Evolutionary conservation across 192 early-diverging fungal species (phyloP), one percentile per base, ranked within the genome.

Genomic region (Geranomyces michiganensis): DNA sequence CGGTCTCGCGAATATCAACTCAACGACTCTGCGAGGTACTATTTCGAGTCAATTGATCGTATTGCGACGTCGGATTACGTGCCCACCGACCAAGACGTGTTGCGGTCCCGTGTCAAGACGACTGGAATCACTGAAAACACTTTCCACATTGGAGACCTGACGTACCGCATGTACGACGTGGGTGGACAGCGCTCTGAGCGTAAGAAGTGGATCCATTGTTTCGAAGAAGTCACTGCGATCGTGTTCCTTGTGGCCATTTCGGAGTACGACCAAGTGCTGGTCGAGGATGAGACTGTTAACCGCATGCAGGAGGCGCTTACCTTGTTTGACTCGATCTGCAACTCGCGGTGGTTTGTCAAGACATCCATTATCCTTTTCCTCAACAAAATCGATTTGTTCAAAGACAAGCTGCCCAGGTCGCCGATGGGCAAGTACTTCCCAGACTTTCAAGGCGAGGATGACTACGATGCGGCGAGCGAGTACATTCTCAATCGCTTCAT

Each of bases 131-230:
- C 93, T 43, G 96, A 98, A 80, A 96, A 93, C 9, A 90, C 90
- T 12, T 96, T 98, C 81, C 75, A 90, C 33, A 92, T 98, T 70
- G 92, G 91, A 24, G 93, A 95, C 58, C 79, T 96, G 56, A 95
- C 92, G 36, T 98, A 96, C 80, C 88, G 93, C 68, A 94, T 98
- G 92, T 92, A 94, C 79, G 96, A 98, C 84, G 96, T 98, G 46
- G 96, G 96, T 73, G 96, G 96, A 44, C 96, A 98, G 85, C 90
- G 96, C 51, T 95, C 93, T 49, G 96, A 98, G 85, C 90, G 96
- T 75, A 98, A 98, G 73, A 98, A 98, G 84, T 97, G 96, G 96
- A 96, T 96, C 74, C 96, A 96, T 80, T 98, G 95, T 73, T 98
- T 98, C 71, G 96, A 98, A 75, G 93, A 95, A 72, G 95, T 97